Conservation (phyloP, 106 monocot species). For the Hemerocallis citrina region DNA sequence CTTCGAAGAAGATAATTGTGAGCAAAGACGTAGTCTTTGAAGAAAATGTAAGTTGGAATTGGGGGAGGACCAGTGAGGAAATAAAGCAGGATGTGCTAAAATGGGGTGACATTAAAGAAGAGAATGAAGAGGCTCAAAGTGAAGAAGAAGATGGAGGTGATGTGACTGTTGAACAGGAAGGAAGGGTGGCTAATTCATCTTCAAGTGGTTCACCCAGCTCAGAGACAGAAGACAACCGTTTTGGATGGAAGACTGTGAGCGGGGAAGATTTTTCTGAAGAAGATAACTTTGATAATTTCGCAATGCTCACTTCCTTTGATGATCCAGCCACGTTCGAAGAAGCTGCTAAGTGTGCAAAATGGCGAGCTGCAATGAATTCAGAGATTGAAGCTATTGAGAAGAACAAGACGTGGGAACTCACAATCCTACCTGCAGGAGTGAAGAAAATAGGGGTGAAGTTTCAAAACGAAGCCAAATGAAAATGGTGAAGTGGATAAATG, state of each 20-base stretch:
- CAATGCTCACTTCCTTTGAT: neutral
- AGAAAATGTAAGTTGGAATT: neutral
- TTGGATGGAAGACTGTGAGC: neutral
- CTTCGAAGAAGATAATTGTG: neutral
- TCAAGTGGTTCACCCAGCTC: neutral
- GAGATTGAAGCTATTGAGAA: too few species aligned
- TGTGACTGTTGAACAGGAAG: too few species aligned
- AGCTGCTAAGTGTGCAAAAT: too few species aligned
- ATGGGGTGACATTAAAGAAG: neutral
- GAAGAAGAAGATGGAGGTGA: too few species aligned
- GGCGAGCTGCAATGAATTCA: too few species aligned
- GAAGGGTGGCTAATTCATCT: too few species aligned
- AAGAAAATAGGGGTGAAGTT: conserved; percentile 4
- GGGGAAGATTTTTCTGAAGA: neutral
- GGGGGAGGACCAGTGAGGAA: neutral
- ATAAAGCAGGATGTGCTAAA: too few species aligned
- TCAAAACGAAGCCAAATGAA: neutral
- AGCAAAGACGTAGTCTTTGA: conserved; percentile 1
- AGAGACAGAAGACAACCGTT: neutral
- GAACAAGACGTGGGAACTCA: neutral
- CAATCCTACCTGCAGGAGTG: neutral
- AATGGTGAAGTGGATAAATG: too few species aligned
- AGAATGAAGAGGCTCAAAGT: neutral
- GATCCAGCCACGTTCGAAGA: too few species aligned
- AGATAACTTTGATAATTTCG: neutral